Evolutionary conservation across 768 basidiomycete species (phyloP).

Genomic region (Xerocomellus chrysenteron): DNA sequence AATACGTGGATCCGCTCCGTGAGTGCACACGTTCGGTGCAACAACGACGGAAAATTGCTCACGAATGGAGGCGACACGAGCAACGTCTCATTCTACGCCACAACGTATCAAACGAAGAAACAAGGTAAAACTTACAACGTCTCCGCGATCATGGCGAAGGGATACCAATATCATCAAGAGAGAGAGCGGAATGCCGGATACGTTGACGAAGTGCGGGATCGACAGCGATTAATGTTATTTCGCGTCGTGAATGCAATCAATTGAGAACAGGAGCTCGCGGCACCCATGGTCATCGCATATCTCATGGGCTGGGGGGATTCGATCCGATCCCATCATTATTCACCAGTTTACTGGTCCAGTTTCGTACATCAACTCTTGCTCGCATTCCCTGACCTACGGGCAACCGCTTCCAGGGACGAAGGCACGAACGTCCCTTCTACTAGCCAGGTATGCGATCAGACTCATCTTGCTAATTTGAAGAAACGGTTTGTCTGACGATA

Average conservation of each 20-base stretch:
- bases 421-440: no score
- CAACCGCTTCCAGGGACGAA: no score
- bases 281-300: background rate
- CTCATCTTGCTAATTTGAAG: no score
- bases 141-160: background rate
- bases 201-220: background rate
- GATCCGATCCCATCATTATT: background rate
- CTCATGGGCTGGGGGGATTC: background rate
- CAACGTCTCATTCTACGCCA: background rate
- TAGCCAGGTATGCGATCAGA: no score
- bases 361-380: no score
- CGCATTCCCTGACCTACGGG: no score
- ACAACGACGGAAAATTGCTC: background rate
- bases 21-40: background rate
- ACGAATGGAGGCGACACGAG: background rate
- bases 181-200: background rate
- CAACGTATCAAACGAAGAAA: background rate
- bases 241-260: background rate
- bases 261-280: background rate
- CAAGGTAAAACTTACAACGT: background rate
- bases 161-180: background rate
- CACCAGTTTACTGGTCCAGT: background rate
- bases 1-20: no score
- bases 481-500: no score
- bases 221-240: background rate